These are phyloP conservation scores for Pezicula carpinea DNA, from an alignment of 2,329 filamentous ascomycete species.

Conservation along the genomic window DNA sequence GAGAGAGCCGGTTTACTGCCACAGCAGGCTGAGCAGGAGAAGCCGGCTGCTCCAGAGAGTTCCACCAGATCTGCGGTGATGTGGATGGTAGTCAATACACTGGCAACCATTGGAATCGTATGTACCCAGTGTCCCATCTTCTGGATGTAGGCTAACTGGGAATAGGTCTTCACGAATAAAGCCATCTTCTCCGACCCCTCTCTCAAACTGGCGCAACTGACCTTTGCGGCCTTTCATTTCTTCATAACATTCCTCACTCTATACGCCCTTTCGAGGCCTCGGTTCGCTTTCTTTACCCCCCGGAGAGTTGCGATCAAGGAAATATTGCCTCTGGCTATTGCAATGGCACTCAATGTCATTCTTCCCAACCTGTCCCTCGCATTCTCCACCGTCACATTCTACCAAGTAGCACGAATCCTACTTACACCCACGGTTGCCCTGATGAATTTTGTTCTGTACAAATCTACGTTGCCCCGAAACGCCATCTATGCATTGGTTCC, in stretches of 20 bases:
- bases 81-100: conserved; percentile 58
- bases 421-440: conserved; percentile 61
- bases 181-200: conserved; percentile 61
- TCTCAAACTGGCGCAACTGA: conserved; percentile 57
- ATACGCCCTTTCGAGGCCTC: conserved; percentile 54
- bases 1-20: conserved; percentile 39
- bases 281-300: conserved; percentile 53
- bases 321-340: conserved; percentile 59
- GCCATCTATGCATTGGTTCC: conserved; percentile 51
- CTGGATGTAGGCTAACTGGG: not conserved
- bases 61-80: conserved; percentile 37
- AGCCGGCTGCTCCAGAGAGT: conserved; percentile 22
- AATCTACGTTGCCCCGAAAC: conserved; percentile 46
- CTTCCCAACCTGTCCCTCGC: conserved; percentile 64
- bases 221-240: conserved; percentile 67
- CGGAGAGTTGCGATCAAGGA: conserved; percentile 49
- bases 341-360: conserved; percentile 67
- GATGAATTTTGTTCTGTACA: conserved; percentile 61
- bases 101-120: conserved; percentile 61
- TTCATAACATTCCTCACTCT: conserved; percentile 60
- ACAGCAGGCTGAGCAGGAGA: conserved; percentile 28
- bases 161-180: conserved; percentile 65
- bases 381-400: conserved; percentile 65
- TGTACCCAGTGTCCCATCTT: conserved; percentile 20
- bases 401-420: conserved; percentile 64